Base-by-base conservation (phyloP, 768 basidiomycete species). In the Clavaria fumosa region DNA sequence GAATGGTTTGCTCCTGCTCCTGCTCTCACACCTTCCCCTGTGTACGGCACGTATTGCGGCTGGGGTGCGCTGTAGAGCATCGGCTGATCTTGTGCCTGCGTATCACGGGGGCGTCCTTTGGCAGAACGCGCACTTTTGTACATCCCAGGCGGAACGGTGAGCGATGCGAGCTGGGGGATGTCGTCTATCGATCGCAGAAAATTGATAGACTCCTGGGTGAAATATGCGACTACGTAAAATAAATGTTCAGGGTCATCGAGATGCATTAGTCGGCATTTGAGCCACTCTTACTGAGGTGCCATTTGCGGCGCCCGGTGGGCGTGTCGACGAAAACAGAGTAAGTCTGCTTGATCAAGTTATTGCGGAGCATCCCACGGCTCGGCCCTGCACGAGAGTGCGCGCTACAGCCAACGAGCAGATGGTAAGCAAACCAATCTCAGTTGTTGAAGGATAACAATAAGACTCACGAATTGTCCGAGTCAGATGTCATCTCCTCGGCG, bases 301-400 rank as follows among this genome's bases (percentile, higher is more conserved):
- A 84, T 47, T 85, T 85, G 44, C 75, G 65, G 40, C 69, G 67
- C n/a, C 78, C 79, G 39, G 62, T 56, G 14, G 65, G 47, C 2
- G 71, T 75, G n/a, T 77, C 66, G 24, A 82, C 76, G 46, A 66
- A 79, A 20, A 80, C 80, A 5, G 79, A 82, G 51, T 81, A 85
- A 0, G 81, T 84, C 52, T 85, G 81, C 49, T 84, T 84, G 40
- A 80, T 66, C 20, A 84, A 64, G 34, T 66, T 63, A 24, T 67
- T 58, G 32, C 66, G 61, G 15, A 47, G 47, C 20, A 48, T 48
- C 15, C 56, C 59, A 41, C 53, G 52, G 40, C 40, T 38, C 15
- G 50, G 48, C 5, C 41, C 38, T 33, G 49, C 41, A 31, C 42
- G 50, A n/a, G 46, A 38, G 17, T 45, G 46, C 15, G 47, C 49